Conservation (phyloP, 495 filamentous ascomycete genomes). For the Annulohypoxylon moriforme region DNA sequence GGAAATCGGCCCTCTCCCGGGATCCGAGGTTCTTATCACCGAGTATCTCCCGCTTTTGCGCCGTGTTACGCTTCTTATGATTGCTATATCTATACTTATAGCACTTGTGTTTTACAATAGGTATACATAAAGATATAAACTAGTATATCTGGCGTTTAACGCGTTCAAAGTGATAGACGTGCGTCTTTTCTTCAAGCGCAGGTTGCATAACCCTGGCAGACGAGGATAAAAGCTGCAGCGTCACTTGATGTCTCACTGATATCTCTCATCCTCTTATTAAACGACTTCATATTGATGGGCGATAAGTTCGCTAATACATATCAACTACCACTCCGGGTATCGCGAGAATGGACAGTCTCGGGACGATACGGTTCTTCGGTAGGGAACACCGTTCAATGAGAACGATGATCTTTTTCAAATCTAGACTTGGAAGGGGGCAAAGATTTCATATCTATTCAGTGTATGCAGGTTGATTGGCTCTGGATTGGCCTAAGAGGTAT, state of each 20-base stretch:
- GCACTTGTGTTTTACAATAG: background rate
- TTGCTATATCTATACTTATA: background rate
- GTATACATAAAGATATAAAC: background rate
- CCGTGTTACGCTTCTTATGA: background rate
- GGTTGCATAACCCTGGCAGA: background rate
- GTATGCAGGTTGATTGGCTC: slow-evolving; percentile 40
- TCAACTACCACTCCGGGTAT: slow-evolving; percentile 30
- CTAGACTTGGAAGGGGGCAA: slow-evolving; percentile 34
- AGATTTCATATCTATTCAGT: slow-evolving; percentile 26
- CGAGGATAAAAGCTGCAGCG: slow-evolving; percentile 14
- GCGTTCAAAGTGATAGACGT: background rate
- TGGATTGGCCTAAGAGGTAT: slow-evolving; percentile 19
- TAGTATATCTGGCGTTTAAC: slow-evolving; percentile 8
- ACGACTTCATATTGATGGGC: slow-evolving; percentile 17
- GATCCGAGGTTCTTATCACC: slow-evolving; percentile 33
- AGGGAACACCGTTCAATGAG: slow-evolving; percentile 18
- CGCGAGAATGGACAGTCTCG: slow-evolving; percentile 29
- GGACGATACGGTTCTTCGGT: slow-evolving; percentile 32
- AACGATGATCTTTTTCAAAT: slow-evolving; percentile 36
- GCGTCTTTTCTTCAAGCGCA: background rate
- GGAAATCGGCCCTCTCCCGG: slow-evolving; percentile 18
- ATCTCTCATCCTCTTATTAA: slow-evolving; percentile 13
- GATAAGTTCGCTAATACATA: slow-evolving; percentile 31
- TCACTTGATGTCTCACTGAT: slow-evolving; percentile 29
- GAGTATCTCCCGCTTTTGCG: slow-evolving; percentile 12